A percentile compares a stretch with the other conserved stretches of the same genome.
phyloP scores from a whole-genome alignment of 495 filamentous ascomycete species.

The Penicillium subrubescens region DNA sequence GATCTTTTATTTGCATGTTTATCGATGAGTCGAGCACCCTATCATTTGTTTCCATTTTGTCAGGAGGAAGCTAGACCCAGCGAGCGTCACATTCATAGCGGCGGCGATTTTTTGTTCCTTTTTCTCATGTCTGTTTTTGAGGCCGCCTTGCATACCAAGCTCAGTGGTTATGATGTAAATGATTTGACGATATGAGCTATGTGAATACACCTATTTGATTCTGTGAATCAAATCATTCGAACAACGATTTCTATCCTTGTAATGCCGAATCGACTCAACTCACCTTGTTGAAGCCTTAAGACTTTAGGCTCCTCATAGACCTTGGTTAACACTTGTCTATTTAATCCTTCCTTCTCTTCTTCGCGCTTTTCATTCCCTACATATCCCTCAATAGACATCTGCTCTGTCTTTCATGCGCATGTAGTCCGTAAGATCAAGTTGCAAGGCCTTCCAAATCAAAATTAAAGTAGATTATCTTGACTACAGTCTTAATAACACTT shows the following conservation, averaged over 20 bases:
- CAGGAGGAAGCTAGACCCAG: not conserved
- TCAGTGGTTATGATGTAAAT: slow-evolving; percentile 17
- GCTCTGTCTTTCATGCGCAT: not conserved
- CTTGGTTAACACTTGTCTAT: no score
- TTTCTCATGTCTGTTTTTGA: not conserved
- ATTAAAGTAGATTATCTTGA: not conserved
- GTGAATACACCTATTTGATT: slow-evolving; percentile 8
- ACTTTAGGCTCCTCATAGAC: no score
- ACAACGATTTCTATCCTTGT: not conserved
- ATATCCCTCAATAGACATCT: no score
- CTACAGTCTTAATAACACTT: not conserved
- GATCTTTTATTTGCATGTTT: not conserved
- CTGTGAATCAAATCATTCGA: not conserved
- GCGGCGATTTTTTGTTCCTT: slow-evolving; percentile 12
- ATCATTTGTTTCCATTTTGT: not conserved
- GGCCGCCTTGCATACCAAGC: slow-evolving; percentile 15
- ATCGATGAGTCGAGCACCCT: not conserved
- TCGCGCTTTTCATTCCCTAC: no score
- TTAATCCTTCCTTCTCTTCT: no score
- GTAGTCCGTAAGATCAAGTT: not conserved
- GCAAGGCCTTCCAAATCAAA: not conserved
- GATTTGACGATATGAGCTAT: slow-evolving; percentile 23
- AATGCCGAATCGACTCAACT: no score
- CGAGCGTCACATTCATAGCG: slow-evolving; percentile 19
- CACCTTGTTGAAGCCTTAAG: no score